Conservation (phyloP, 2,329 filamentous ascomycete species). For the Emmonsiellopsis sp. region DNA sequence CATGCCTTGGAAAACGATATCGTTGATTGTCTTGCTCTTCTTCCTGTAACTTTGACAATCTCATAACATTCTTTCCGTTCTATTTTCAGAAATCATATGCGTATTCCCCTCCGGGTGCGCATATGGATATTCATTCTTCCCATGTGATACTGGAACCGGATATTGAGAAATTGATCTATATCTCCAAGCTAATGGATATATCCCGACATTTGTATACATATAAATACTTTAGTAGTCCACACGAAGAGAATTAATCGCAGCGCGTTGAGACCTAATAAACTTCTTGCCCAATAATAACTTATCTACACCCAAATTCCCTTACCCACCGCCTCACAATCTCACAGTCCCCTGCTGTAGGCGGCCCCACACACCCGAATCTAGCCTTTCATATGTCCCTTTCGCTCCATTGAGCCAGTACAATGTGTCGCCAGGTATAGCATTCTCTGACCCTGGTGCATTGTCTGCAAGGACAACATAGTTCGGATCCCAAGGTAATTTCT, state of each 20-base stretch:
- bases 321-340: constrained; percentile 21
- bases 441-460: neutral
- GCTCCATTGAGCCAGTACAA: constrained; percentile 37
- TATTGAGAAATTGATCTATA: too few relatives aligned
- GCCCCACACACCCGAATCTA: constrained; percentile 31
- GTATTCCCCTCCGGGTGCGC: too few relatives aligned
- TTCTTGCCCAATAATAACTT: neutral
- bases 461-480: neutral
- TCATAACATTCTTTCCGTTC: too few relatives aligned
- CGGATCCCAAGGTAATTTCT: constrained; percentile 33
- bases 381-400: constrained; percentile 25
- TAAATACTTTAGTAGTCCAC: constrained; percentile 12
- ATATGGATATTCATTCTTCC: too few relatives aligned
- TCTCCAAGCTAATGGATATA: too few relatives aligned
- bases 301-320: neutral
- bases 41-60: too few relatives aligned
- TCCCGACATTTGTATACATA: neutral
- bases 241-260: too few relatives aligned
- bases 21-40: neutral
- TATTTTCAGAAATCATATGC: too few relatives aligned
- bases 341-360: constrained; percentile 34
- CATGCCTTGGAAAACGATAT: neutral
- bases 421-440: constrained; percentile 21
- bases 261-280: neutral
- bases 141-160: too few relatives aligned